Evolutionary conservation across 2,329 filamentous ascomycete species (phyloP), one percentile per base, ranked within the genome.

Genomic region (Nemania abortiva): DNA sequence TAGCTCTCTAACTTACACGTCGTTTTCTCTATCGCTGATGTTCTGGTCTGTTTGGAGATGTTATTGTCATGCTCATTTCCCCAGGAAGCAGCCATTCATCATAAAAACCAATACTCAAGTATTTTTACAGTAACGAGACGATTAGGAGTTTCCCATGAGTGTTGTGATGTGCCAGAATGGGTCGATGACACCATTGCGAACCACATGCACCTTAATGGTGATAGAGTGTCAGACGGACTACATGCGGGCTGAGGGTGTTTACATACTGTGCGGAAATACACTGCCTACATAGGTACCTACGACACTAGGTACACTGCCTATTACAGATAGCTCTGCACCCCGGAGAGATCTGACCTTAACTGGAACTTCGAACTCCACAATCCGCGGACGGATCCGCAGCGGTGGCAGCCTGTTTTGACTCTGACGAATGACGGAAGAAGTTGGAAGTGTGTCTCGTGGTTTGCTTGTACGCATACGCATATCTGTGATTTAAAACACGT

Each of bases 111-210:
- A 9, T 20, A 47, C 45, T 20, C 24, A 27, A 47, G n/a, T 6
- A n/a, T n/a, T 52, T 11, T 52, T 27, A 27, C 24, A 27, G 24
- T 27, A 18, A 20, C 27, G 47, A 50, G 20, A 50, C 47, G 27
- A n/a, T 20, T 24, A 10, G 22, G 20, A 9, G 20, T n/a, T 6
- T 50, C 20, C n/a, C 7, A 29, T 18, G 24, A 52, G 49, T 20
- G 18, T 18, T 52, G 49, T 52, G 49, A 53, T 54, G 54, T 50
- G 49, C 49, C 53, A 47, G 45, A 42, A 63, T 54, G 50, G 29
- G 39, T 56, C 63, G 47, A 69, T 69, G 63, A 69, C 66, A 66
- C 63, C 66, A 66, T 69, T 59, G 56, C 57, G 57, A 45, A 58
- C 63, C 62, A 58, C 57, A 62, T 39, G 52, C 57, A 61, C 57